These are phyloP conservation scores for Torulaspora microellipsoides DNA, from an alignment of 805 yeast genomes.

Conservation along the genomic window DNA sequence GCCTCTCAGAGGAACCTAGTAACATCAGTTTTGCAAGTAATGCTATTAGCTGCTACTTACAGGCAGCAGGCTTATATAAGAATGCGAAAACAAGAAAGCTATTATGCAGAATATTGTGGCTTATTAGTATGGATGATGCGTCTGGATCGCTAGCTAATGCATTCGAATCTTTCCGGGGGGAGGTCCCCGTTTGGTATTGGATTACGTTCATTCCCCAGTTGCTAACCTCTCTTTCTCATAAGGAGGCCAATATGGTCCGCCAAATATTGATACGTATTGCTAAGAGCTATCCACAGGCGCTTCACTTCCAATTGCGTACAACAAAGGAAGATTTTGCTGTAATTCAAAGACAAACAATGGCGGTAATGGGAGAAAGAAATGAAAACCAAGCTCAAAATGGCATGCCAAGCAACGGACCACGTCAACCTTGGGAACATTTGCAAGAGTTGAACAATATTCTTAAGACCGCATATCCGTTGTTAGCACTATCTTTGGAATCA, in stretches of 20 bases:
- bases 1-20: constrained; percentile 77
- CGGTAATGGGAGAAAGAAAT: constrained; percentile 37
- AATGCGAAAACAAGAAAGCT: constrained; percentile 85
- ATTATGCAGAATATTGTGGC: constrained; percentile 87
- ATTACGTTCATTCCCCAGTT: constrained; percentile 94
- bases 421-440: constrained; percentile 91
- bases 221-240: constrained; percentile 81
- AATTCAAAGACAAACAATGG: constrained; percentile 69
- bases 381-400: constrained; percentile 15
- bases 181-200: constrained; percentile 99
- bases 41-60: constrained; percentile 92
- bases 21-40: constrained; percentile 84
- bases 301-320: constrained; percentile 92
- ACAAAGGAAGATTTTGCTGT: constrained; percentile 91
- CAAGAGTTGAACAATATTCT: constrained; percentile 90
- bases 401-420: constrained; percentile 29
- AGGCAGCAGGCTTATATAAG: constrained; percentile 95
- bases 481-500: constrained; percentile 90
- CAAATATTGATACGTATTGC: constrained; percentile 88
- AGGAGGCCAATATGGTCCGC: constrained; percentile 85
- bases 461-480: constrained; percentile 92
- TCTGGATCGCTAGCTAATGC: constrained; percentile 78
- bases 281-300: constrained; percentile 93
- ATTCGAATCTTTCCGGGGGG: constrained; percentile 89
- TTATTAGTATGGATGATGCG: constrained; percentile 84